phyloP scores from a whole-genome alignment of 1,284 basidiomycete species.

The Heterobasidion irregulare region DNA sequence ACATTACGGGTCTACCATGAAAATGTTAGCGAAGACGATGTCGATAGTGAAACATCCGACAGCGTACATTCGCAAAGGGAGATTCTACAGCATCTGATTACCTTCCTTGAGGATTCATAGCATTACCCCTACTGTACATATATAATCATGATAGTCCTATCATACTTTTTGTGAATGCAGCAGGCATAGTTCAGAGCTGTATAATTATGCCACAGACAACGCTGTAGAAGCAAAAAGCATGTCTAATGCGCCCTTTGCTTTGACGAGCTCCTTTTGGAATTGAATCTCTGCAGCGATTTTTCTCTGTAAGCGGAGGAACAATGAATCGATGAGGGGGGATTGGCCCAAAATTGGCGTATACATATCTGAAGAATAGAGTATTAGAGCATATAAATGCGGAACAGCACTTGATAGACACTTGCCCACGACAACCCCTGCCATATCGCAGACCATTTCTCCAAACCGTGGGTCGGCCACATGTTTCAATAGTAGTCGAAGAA shows the following conservation, averaged over 20 bases:
- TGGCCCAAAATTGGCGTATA: slow-evolving; percentile 89
- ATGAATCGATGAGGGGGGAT: slow-evolving; percentile 85
- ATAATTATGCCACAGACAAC: slow-evolving; percentile 20
- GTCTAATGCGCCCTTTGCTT: slow-evolving; percentile 83
- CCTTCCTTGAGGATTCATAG: slow-evolving; percentile 44
- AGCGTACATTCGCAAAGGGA: slow-evolving; percentile 49
- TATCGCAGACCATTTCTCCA: slow-evolving; percentile 81
- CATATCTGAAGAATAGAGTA: slow-evolving; percentile 54
- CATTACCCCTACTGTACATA: slow-evolving; percentile 4
- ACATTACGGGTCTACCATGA: slow-evolving; percentile 63
- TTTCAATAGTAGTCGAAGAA: slow-evolving; percentile 79
- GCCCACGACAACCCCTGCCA: slow-evolving; percentile 83
- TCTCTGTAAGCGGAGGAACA: slow-evolving; percentile 78
- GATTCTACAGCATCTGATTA: slow-evolving; percentile 63
- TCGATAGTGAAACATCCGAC: slow-evolving; percentile 17
- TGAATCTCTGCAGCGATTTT: slow-evolving; percentile 81
- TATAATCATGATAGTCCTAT: background rate
- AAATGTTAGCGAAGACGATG: slow-evolving; percentile 56
- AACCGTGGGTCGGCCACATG: slow-evolving; percentile 89
- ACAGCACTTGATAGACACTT: slow-evolving; percentile 19
- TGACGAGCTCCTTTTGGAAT: slow-evolving; percentile 86
- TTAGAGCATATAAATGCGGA: slow-evolving; percentile 6
- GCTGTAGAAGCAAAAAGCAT: slow-evolving; percentile 79
- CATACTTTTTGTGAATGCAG: background rate
- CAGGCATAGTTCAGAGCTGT: background rate